phyloP scores from a whole-genome alignment of 495 filamentous ascomycete genomes.

The Geoglossum glabrum region DNA sequence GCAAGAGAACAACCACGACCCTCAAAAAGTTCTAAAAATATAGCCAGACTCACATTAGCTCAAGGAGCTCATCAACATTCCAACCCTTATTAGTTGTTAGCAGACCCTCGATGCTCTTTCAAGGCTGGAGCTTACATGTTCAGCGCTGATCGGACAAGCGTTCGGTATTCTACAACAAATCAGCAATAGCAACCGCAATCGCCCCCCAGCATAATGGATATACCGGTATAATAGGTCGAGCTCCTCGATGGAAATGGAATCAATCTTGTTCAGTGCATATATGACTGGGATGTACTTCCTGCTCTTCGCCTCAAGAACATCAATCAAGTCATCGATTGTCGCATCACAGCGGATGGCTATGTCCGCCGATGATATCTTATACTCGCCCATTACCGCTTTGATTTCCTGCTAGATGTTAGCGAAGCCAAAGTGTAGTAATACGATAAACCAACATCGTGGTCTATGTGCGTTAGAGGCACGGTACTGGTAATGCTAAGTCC shows the following conservation, averaged over 20 bases:
- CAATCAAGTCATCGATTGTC: constrained; percentile 78
- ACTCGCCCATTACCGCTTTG: constrained; percentile 91
- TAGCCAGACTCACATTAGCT: constrained; percentile 46
- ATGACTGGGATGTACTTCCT: constrained; percentile 93
- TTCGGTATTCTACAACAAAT: constrained; percentile 47
- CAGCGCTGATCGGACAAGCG: constrained; percentile 87
- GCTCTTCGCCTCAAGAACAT: constrained; percentile 86
- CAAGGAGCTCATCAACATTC: constrained; percentile 93
- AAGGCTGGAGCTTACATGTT: constrained; percentile 29
- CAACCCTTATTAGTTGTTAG: constrained; percentile 32
- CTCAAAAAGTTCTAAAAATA: constrained; percentile 10
- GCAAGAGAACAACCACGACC: neutral
- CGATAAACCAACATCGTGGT: constrained; percentile 42
- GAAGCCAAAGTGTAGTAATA: neutral
- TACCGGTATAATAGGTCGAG: constrained; percentile 75
- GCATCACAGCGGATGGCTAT: constrained; percentile 96
- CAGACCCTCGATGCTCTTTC: neutral
- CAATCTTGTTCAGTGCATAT: constrained; percentile 98
- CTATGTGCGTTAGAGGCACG: constrained; percentile 75
- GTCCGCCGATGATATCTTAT: constrained; percentile 90
- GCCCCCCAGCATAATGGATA: neutral
- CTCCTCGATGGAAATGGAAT: constrained; percentile 93
- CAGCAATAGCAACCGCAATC: neutral
- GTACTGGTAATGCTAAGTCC: constrained; percentile 89
- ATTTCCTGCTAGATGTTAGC: constrained; percentile 44